phyloP scores from a whole-genome alignment of 257 asterid species.

The Solanum appendiculatum region DNA sequence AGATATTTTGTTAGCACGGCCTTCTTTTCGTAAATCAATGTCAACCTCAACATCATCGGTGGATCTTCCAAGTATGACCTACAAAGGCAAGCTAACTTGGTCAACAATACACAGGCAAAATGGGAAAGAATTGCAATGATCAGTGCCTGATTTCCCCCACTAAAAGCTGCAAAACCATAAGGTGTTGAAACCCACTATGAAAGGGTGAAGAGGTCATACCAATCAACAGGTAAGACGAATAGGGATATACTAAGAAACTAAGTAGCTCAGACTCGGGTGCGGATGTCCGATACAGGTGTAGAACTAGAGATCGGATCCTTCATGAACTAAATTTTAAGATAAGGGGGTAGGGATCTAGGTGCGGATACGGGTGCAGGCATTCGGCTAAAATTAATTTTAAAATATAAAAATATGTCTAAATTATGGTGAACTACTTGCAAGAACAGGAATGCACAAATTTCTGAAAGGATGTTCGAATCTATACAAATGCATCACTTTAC shows the following conservation, averaged over 20 bases:
- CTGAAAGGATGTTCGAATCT: neutral
- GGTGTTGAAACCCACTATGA: neutral
- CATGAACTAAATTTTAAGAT: neutral
- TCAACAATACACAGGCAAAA: neutral
- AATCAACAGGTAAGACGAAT: neutral
- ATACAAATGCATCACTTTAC: neutral
- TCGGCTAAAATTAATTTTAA: no score
- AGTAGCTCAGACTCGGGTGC: neutral
- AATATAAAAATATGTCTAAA: neutral
- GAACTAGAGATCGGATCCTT: neutral
- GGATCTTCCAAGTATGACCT: conserved; percentile 95
- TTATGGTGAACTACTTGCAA: neutral
- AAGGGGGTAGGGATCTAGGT: neutral
- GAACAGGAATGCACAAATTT: neutral
- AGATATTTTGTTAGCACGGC: conserved; percentile 90
- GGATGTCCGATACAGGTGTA: neutral
- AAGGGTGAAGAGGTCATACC: neutral
- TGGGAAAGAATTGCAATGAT: neutral
- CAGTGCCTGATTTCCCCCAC: neutral
- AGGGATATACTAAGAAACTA: neutral
- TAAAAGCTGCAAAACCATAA: neutral
- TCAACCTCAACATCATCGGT: conserved; percentile 83
- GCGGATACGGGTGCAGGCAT: neutral
- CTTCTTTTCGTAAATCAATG: conserved; percentile 88
- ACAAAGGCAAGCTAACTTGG: conserved; percentile 4